Evolutionary conservation across 108 stramenopile species (phyloP).

Genomic region (Ochromonas danica): DNA sequence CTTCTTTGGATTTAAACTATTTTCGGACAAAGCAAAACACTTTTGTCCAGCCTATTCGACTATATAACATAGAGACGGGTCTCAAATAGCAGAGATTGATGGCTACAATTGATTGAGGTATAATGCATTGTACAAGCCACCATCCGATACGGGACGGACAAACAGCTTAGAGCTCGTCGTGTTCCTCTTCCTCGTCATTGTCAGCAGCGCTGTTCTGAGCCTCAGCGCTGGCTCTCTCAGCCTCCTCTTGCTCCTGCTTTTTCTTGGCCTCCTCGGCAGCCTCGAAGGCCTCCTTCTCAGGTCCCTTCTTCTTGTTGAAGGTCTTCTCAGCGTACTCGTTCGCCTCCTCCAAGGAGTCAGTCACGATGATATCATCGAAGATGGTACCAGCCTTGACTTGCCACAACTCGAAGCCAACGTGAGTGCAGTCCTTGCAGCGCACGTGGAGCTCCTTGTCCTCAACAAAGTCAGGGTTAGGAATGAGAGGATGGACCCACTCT

Average conservation of each 20-base stretch:
- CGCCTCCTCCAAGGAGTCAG: constrained; percentile 93
- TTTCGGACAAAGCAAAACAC: too few species aligned
- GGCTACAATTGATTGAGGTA: too few species aligned
- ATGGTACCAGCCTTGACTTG: constrained; percentile 94
- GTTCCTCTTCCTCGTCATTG: constrained; percentile 50
- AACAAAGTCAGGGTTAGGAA: constrained; percentile 36
- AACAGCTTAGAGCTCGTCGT: constrained; percentile 19
- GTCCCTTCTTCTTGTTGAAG: constrained; percentile 87
- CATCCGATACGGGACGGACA: not conserved
- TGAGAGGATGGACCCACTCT: constrained; percentile 33
- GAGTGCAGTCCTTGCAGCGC: constrained; percentile 73
- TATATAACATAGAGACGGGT: too few species aligned
- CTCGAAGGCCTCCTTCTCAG: constrained; percentile 82
- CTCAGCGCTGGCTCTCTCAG: constrained; percentile 50
- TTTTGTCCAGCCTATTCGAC: too few species aligned
- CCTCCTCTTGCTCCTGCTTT: constrained; percentile 57
- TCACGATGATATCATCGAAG: constrained; percentile 98
- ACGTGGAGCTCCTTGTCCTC: constrained; percentile 50
- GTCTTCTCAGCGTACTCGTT: constrained; percentile 89
- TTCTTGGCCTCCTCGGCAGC: constrained; percentile 64
- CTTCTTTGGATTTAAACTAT: too few species aligned
- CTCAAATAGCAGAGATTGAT: too few species aligned
- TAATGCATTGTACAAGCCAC: too few species aligned
- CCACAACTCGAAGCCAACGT: constrained; percentile 99
- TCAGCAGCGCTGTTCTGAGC: constrained; percentile 28